Evolutionary conservation across 371 early-diverging fungal species (phyloP), one percentile per base, ranked within the genome.

Genomic region (Syncephalastrum contaminatum): DNA sequence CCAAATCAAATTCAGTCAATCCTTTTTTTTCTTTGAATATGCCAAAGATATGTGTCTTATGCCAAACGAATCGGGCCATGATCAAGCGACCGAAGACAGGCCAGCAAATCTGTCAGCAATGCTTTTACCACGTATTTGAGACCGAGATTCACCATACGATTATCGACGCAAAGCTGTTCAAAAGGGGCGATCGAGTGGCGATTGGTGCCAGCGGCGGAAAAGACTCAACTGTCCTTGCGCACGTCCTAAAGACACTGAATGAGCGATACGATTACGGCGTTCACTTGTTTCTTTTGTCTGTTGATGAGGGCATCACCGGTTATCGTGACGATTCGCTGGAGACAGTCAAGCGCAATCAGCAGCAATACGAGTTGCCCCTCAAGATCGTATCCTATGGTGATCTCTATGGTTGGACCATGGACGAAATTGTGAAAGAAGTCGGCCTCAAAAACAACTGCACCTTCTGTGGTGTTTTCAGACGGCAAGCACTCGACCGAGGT

Each of bases 281-380:
- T 12, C 92, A 98, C 49, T 73, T 99, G 41, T 91, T 86, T 44
- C 75, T 99, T 24, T 76, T 99, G 12, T 96, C 97, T 18, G 89
- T 99, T n/a, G 99, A 99, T 79, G 99, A 99, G 80, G 99, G 99
- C 22, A 99, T 99, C 60, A 86, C 92, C 8, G 99, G 99, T 39
- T 99, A 99, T 72, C 82, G 99, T 63, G 99, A 99, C 76, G 96
- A 99, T 72, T 98, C 98, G 3, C 83, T 99, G 20, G 97, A 97
- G 80, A 97, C 98, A 1, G 99, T 99, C 21, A 94, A 96, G 72
- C 77, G 95, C 54, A 99, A 99, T 70, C 88, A 95, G 64, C 83
- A 90, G 53, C 97, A 99, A 70, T 96, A 98, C 59, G 83, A 80
- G 6, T 79, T 99, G 42, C 97, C 98, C 2, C 76, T 99, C 7